A percentile compares a stretch with the other conserved stretches of the same genome.
Evolutionary conservation across 2,329 filamentous ascomycete species (phyloP).

Genomic region (Tolypocladium endophyticum): DNA sequence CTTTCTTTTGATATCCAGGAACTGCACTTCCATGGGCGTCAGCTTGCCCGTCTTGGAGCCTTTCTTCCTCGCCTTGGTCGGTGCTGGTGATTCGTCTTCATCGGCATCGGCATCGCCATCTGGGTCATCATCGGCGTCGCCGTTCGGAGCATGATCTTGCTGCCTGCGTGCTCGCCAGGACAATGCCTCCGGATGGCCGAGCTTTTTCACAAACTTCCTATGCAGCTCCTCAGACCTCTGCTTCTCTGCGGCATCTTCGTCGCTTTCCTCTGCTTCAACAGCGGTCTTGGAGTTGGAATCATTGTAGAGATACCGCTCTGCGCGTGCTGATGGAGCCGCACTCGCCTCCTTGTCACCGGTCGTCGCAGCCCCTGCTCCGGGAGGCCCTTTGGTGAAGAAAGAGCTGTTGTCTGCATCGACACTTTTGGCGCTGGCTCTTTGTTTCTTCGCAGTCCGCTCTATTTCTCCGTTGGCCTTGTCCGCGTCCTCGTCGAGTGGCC

Average conservation of each 20-base stretch:
- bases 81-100: conserved; percentile 37
- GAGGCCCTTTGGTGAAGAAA: conserved; percentile 15
- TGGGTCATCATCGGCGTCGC: conserved; percentile 42
- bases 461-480: conserved; percentile 32
- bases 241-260: conserved; percentile 39
- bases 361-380: background rate
- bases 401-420: conserved; percentile 22
- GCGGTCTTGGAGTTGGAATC: conserved; percentile 28
- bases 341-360: background rate
- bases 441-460: conserved; percentile 31
- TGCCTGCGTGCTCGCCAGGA: conserved; percentile 50
- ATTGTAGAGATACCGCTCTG: conserved; percentile 42
- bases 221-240: conserved; percentile 64
- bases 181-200: conserved; percentile 77
- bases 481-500: conserved; percentile 37
- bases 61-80: conserved; percentile 52
- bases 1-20: conserved; percentile 86
- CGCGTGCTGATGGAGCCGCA: conserved; percentile 25
- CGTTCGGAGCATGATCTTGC: conserved; percentile 41
- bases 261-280: conserved; percentile 24
- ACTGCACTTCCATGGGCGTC: conserved; percentile 88
- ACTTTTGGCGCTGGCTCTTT: conserved; percentile 25
- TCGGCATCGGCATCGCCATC: conserved; percentile 51
- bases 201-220: conserved; percentile 76
- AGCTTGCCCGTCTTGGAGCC: conserved; percentile 63